These are phyloP conservation scores for Hypericum androsaemum DNA, from an alignment of 345 rosid genomes.

Conservation along the genomic window DNA sequence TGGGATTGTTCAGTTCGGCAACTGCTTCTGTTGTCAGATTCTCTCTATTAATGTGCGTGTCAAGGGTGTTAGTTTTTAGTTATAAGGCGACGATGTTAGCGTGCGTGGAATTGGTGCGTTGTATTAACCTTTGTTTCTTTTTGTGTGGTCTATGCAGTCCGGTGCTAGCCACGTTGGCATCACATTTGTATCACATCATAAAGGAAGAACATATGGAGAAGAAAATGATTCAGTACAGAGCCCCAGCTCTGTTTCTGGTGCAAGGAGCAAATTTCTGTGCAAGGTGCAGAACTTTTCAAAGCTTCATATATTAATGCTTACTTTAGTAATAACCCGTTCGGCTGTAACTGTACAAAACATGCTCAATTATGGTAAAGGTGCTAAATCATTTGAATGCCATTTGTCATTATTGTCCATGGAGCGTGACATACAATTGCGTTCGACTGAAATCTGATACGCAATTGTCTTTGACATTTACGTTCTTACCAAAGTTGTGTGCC, in stretches of 20 bases:
- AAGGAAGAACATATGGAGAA: conserved; percentile 25
- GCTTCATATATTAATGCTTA: conserved; percentile 7
- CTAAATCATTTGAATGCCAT: too few species aligned
- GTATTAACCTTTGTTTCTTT: conserved; percentile 4
- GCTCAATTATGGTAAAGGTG: too few species aligned
- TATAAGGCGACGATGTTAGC: too few species aligned
- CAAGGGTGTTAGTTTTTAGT: too few species aligned
- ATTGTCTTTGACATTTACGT: too few species aligned
- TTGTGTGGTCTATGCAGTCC: conserved; percentile 22
- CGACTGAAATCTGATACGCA: too few species aligned
- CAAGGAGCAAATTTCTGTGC: conserved; percentile 29
- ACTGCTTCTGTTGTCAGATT: too few species aligned
- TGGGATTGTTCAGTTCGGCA: too few species aligned
- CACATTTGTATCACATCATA: conserved; percentile 23
- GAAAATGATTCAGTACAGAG: conserved; percentile 34
- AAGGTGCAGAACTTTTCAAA: conserved; percentile 30
- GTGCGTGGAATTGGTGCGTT: background rate
- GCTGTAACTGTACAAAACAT: conserved; percentile 4
- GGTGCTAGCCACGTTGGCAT: conserved; percentile 28
- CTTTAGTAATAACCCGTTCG: background rate
- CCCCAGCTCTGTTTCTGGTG: conserved; percentile 32
- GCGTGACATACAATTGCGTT: too few species aligned
- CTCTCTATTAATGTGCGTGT: too few species aligned
- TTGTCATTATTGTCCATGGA: too few species aligned
- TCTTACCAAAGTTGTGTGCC: too few species aligned